These are phyloP conservation scores for Geranium incanum DNA, from an alignment of 441 rosid genomes.

Conservation along the genomic window DNA sequence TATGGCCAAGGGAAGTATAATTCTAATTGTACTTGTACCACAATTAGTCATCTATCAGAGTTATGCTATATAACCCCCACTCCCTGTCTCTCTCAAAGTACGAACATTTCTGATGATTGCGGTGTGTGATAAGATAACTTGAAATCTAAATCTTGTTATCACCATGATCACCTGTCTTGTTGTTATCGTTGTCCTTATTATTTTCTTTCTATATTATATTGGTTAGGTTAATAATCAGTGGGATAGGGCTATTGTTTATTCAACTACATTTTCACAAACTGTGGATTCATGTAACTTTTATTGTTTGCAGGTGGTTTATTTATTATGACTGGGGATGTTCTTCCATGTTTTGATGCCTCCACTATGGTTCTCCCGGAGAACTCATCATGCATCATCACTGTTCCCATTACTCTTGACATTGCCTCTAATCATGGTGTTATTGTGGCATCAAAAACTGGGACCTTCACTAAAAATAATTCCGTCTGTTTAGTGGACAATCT, in stretches of 20 bases:
- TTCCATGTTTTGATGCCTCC: constrained; percentile 91
- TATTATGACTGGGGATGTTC: constrained; percentile 96
- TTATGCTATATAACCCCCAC: background rate
- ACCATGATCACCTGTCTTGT: background rate
- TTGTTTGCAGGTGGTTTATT: constrained; percentile 67
- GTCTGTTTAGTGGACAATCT: constrained; percentile 68
- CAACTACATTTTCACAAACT: background rate
- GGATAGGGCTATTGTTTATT: background rate
- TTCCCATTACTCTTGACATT: constrained; percentile 85
- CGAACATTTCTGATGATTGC: too few species aligned
- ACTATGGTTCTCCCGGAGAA: constrained; percentile 66
- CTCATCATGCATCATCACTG: constrained; percentile 75
- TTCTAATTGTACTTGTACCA: too few species aligned
- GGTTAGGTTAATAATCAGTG: background rate
- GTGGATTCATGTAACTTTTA: background rate
- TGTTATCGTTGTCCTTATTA: background rate
- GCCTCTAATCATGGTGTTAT: constrained; percentile 93
- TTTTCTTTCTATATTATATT: too few species aligned
- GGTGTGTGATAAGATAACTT: too few species aligned
- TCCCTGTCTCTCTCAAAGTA: too few species aligned
- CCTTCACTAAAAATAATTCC: constrained; percentile 28
- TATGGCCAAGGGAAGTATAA: too few species aligned
- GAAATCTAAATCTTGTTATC: background rate
- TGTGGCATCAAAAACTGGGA: constrained; percentile 57
- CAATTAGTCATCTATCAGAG: background rate